Evolutionary conservation across 257 asterid species (phyloP), one percentile per base, ranked within the genome.

Genomic region (Rehmannia glutinosa): DNA sequence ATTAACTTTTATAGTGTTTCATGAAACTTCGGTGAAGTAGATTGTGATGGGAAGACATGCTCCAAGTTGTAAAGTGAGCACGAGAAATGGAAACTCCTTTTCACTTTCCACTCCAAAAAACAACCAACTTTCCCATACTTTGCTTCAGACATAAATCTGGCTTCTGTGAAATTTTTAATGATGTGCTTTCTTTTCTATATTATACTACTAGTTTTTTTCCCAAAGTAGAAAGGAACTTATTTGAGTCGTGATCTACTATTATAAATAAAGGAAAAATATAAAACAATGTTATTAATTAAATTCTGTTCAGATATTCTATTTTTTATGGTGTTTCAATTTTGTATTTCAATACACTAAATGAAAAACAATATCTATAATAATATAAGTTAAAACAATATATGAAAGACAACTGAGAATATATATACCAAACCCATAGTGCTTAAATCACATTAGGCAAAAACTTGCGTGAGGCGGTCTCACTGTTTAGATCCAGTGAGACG

Each of bases 21-120:
- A 20, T 39, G 70, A 62, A 71, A 13, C 51, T 71, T 72, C 13
- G 58, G 55, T 36, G 13, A 62, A 62, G 57, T 63, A 46, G 55
- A 49, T 46, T 62, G 47, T 13, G 33, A 50, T 28, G 13, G 58
- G 62, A 43, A 47, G 27, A 53, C 33, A 32, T 43, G 71, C 36
- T 66, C 67, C 50, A 66, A 52, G 63, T 54, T 55, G 54, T 67
- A 51, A 61, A 70, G 68, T 1, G 20, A 27, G 62, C 76, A 71
- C 76, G 64, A 71, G 71, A 30, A 62, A 41, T 42, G 21, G 2
- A 41, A 16, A 30, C 11, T 28, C 21, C 12, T 39, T 50, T 15
- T 10, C 20, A 6, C 61, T 54, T 51, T 54, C 39, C 61, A 54
- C 38, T 15, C 38, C 56, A 54, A 27, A 27, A 25, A 54, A 6